A percentile compares a stretch with the other conserved stretches of the same genome.
phyloP scores from a whole-genome alignment of 371 early-diverging fungal genomes.

The Umbelopsis sp. region DNA sequence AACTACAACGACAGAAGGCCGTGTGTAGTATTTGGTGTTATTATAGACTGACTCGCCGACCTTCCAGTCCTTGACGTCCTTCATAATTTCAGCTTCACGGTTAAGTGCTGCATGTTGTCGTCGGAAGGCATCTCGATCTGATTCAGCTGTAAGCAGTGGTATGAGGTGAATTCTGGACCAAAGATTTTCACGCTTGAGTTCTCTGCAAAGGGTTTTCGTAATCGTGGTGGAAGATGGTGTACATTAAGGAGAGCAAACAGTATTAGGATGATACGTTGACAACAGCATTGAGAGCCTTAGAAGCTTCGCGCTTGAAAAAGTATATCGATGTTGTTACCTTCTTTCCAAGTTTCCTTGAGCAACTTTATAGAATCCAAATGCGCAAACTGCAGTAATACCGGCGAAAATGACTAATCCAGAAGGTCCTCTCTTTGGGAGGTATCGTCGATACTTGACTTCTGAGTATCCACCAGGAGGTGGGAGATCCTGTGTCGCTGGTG shows the following conservation, averaged over 20 bases:
- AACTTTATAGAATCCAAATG: constrained; percentile 62
- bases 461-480: constrained; percentile 78
- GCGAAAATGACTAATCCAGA: constrained; percentile 68
- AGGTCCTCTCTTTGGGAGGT: constrained; percentile 88
- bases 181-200: constrained; percentile 89
- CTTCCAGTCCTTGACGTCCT: constrained; percentile 83
- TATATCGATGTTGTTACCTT: constrained; percentile 50
- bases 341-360: constrained; percentile 75
- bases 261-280: too few species aligned
- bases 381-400: constrained; percentile 55
- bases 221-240: too few species aligned
- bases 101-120: constrained; percentile 75
- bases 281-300: not conserved
- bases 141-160: constrained; percentile 92
- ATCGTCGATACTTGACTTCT: constrained; percentile 83
- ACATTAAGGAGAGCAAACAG: too few species aligned
- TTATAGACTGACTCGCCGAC: constrained; percentile 82
- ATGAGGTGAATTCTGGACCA: constrained; percentile 92
- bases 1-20: constrained; percentile 61
- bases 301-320: not conserved
- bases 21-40: constrained; percentile 78
- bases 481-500: constrained; percentile 63
- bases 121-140: constrained; percentile 91
- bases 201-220: constrained; percentile 52
- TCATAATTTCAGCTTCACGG: constrained; percentile 89